These are phyloP conservation scores for Penicillium hordei DNA, from an alignment of 2,329 filamentous ascomycete species.

Conservation along the genomic window DNA sequence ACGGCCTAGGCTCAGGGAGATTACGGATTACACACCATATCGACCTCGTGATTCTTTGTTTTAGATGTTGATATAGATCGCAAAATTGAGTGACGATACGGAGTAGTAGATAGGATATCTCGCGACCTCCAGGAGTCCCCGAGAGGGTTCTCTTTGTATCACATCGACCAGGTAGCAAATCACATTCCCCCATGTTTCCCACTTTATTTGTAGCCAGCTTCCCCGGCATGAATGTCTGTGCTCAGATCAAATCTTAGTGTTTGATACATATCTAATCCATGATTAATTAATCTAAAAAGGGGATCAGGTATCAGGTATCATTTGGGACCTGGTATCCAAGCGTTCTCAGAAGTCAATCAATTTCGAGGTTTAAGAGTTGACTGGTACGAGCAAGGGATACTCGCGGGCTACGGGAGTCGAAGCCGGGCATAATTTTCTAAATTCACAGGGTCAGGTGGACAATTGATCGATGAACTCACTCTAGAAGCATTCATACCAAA, in stretches of 20 bases:
- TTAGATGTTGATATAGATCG: slow-evolving; percentile 3
- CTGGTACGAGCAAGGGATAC: slow-evolving; percentile 23
- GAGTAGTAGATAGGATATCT: neutral
- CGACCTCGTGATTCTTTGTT: neutral
- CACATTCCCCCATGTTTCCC: slow-evolving; percentile 16
- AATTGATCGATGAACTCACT: slow-evolving; percentile 16
- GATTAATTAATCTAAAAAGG: neutral
- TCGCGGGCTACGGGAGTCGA: slow-evolving; percentile 15
- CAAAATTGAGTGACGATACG: slow-evolving; percentile 2
- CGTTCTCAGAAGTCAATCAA: neutral
- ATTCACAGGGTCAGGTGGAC: slow-evolving; percentile 21
- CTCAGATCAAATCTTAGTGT: slow-evolving; percentile 11
- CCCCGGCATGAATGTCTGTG: slow-evolving; percentile 10
- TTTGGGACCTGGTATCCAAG: slow-evolving; percentile 6
- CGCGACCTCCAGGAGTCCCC: neutral
- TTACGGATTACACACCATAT: neutral
- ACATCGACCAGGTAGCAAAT: slow-evolving; percentile 11
- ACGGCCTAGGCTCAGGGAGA: neutral
- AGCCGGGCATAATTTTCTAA: slow-evolving; percentile 19
- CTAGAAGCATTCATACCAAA: slow-evolving; percentile 15
- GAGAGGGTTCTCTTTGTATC: slow-evolving; percentile 13
- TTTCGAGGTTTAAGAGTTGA: neutral
- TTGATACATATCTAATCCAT: neutral
- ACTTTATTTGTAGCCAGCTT: slow-evolving; percentile 15
- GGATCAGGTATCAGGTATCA: neutral